Conservation (phyloP, 495 filamentous ascomycete species). For the Penicillium cataractarum region DNA sequence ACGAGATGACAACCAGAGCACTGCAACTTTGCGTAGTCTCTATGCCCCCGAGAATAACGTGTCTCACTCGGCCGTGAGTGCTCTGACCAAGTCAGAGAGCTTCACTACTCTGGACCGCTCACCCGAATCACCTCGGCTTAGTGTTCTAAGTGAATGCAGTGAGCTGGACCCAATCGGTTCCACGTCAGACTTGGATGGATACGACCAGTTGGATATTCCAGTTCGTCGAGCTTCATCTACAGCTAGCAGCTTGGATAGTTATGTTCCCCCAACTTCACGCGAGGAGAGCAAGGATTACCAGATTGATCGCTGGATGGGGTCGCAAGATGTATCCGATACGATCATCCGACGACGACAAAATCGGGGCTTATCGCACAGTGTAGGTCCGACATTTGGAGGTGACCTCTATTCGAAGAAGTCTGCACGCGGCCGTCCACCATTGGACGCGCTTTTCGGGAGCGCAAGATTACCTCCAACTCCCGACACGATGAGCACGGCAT, state of each 20-base stretch:
- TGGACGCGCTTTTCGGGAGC: slow-evolving; percentile 41
- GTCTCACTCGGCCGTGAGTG: slow-evolving; percentile 31
- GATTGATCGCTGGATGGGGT: slow-evolving; percentile 40
- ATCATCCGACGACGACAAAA: slow-evolving; percentile 27
- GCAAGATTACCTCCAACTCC: slow-evolving; percentile 46
- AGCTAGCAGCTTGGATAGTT: slow-evolving; percentile 24
- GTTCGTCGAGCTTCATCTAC: slow-evolving; percentile 29
- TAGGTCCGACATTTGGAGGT: slow-evolving; percentile 20
- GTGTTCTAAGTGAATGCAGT: slow-evolving; percentile 78
- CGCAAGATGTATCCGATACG: slow-evolving; percentile 22
- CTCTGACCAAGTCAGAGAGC: slow-evolving; percentile 44
- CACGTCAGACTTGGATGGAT: slow-evolving; percentile 20
- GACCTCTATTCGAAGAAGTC: slow-evolving; percentile 27
- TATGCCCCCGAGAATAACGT: slow-evolving; percentile 57
- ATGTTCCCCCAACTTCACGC: slow-evolving; percentile 12
- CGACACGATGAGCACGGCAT: slow-evolving; percentile 51
- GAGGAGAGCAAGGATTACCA: slow-evolving; percentile 27
- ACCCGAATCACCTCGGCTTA: slow-evolving; percentile 65
- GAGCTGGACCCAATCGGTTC: slow-evolving; percentile 68
- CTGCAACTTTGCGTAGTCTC: slow-evolving; percentile 66
- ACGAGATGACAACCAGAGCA: slow-evolving; percentile 61
- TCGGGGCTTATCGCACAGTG: slow-evolving; percentile 21
- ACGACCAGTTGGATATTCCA: slow-evolving; percentile 41
- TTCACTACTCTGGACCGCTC: slow-evolving; percentile 39
- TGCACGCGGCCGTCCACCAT: slow-evolving; percentile 28